Percentiles rank a stretch among this genome's conserved stretches.
These are phyloP conservation scores for Fusarium sp. DNA, from an alignment of 2,329 filamentous ascomycete genomes.

Conservation along the genomic window DNA sequence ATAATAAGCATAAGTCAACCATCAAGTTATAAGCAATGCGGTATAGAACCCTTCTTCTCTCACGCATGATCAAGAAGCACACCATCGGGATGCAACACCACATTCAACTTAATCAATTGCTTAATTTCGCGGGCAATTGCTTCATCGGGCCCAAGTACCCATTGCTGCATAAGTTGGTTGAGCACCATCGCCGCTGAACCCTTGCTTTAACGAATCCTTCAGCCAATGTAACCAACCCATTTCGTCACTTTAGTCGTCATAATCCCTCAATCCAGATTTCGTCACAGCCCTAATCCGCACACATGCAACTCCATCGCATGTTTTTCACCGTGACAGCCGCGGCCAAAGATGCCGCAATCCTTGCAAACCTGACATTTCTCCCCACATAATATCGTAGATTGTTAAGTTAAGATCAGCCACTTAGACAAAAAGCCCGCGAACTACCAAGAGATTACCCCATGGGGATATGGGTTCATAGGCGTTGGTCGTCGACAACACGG, in stretches of 20 bases:
- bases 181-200: neutral
- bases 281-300: neutral
- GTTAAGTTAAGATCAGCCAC: conserved; percentile 26
- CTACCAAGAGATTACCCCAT: conserved; percentile 30
- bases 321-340: conserved; percentile 22
- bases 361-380: conserved; percentile 15
- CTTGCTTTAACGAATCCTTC: conserved; percentile 4
- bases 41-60: neutral
- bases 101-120: neutral
- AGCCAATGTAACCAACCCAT: conserved; percentile 1
- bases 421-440: conserved; percentile 22
- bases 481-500: conserved; percentile 23
- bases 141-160: neutral
- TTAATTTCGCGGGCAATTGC: neutral
- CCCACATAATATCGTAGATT: conserved; percentile 26
- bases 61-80: neutral
- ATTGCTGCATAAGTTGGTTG: neutral
- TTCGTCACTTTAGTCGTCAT: conserved; percentile 18
- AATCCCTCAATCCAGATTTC: conserved; percentile 1
- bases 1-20: conserved; percentile 6
- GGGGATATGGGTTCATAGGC: conserved; percentile 21
- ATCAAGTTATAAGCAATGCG: neutral
- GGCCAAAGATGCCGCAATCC: conserved; percentile 33
- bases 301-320: conserved; percentile 19
- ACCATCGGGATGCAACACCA: neutral